Conservation (phyloP, 176 grass and related monocot genomes). For the Paspalum notatum region DNA sequence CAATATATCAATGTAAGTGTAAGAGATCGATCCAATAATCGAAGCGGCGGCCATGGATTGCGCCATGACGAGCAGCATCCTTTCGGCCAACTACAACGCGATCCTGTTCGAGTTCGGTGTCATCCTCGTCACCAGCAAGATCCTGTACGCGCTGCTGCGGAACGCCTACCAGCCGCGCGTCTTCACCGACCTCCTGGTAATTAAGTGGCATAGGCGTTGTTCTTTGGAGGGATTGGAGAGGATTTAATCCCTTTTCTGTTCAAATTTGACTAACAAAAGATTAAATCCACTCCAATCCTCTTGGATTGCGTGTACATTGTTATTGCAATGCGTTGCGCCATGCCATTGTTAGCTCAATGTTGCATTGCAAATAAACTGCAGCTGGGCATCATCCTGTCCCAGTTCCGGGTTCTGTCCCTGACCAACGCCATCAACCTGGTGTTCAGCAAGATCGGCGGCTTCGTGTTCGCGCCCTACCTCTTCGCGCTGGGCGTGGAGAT, state of each 20-base stretch:
- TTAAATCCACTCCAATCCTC: no score
- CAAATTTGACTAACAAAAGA: no score
- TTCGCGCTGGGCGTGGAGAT: slow-evolving; percentile 85
- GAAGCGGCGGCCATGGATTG: slow-evolving; percentile 37
- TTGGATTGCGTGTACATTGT: no score
- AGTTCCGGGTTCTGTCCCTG: slow-evolving; percentile 39
- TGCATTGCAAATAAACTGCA: background rate
- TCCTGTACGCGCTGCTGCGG: slow-evolving; percentile 58
- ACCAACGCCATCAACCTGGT: slow-evolving; percentile 53
- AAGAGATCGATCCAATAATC: background rate
- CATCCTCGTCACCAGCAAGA: slow-evolving; percentile 58
- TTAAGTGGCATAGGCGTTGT: no score
- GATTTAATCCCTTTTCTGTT: no score
- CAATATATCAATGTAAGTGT: no score
- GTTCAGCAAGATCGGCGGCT: slow-evolving; percentile 57
- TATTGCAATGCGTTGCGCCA: no score
- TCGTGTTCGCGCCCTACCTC: slow-evolving; percentile 65
- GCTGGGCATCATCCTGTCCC: slow-evolving; percentile 63
- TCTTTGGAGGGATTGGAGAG: no score
- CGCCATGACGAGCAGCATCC: slow-evolving; percentile 46
- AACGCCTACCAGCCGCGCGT: slow-evolving; percentile 70
- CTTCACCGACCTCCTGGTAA: slow-evolving; percentile 62
- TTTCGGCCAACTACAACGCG: slow-evolving; percentile 60
- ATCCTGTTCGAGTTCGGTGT: slow-evolving; percentile 61
- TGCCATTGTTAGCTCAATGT: no score